Evolutionary conservation across 169 alveolate genomes (phyloP), one percentile per base, ranked within the genome.

Genomic region (Eimeria acervulina): DNA sequence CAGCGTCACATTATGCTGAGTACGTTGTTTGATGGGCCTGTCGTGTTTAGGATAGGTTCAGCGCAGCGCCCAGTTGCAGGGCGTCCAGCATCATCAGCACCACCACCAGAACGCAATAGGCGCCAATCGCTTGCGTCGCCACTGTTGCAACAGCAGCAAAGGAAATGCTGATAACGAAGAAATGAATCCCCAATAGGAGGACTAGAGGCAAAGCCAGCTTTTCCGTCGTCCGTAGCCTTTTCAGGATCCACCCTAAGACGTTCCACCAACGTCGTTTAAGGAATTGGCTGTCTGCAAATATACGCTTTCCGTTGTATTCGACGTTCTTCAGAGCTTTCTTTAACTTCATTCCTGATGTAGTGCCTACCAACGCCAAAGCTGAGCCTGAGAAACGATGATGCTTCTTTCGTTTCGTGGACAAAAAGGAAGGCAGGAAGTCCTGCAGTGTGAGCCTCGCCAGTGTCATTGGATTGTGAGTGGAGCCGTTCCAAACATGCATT

Each of bases 31-130:
- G 10, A 33, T 3, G 26, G 31, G 33, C 3, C 0, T 1, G 2
- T 6, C 44, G 28, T n/a, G 6, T 68, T 2, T 68, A 68, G 47
- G 74, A 4, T 31, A 31, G 80, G 80, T 33, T 68, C 47, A 68
- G 87, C 8, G 91, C n/a, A 12, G 91, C 91, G 31, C n/a, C 91
- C 68, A 59, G 70, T 26, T 38, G 93, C 38, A 85, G 28, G 59
- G 61, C 31, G 8, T 85, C 93, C 61, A 85, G 38, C 80, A 85
- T 36, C 93, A 85, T 10, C 40, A 85, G 93, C 80, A 85, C 93
- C 44, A 61, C 93, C 55, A 59, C 80, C 42, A 85, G 61, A 3
- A 85, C 93, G 93, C 81, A 85, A 15, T 61, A 85, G 51, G 81
- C 93, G 7, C 63, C 93, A 59, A 61, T 38, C 5, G 80, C 81